Percentiles rank a stretch among this genome's conserved stretches.
phyloP scores from a whole-genome alignment of 768 basidiomycete genomes.

The Stropharia rugosoannulata region DNA sequence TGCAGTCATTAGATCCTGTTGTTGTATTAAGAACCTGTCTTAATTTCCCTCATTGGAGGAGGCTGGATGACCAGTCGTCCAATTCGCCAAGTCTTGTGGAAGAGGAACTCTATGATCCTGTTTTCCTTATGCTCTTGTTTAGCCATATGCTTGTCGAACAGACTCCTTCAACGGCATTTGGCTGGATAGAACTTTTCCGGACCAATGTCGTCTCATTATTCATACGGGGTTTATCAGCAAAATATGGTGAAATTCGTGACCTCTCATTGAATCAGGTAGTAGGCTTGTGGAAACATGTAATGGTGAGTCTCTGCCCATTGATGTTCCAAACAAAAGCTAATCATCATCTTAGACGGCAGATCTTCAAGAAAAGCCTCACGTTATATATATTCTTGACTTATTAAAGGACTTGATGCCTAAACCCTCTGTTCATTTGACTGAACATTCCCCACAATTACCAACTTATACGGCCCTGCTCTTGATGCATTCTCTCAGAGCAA shows the following conservation, averaged over 20 bases:
- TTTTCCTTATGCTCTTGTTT: conserved; percentile 70
- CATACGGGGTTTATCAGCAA: conserved; percentile 70
- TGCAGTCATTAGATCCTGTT: conserved; percentile 69
- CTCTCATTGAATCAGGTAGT: conserved; percentile 62
- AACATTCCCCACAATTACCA: conserved; percentile 58
- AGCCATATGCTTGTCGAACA: conserved; percentile 62
- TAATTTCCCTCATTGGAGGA: conserved; percentile 67
- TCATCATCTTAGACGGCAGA: conserved; percentile 46
- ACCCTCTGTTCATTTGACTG: conserved; percentile 22
- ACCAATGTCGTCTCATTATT: conserved; percentile 77
- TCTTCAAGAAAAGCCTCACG: conserved; percentile 77
- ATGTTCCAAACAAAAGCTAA: neutral
- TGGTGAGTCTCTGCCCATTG: conserved; percentile 46
- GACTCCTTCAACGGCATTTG: conserved; percentile 55
- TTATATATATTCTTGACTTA: conserved; percentile 65
- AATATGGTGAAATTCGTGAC: conserved; percentile 56
- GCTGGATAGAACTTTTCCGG: conserved; percentile 87
- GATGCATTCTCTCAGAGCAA: conserved; percentile 73
- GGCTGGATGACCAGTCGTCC: conserved; percentile 36
- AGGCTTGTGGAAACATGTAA: conserved; percentile 56
- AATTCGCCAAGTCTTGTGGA: conserved; percentile 28
- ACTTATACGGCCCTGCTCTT: conserved; percentile 80
- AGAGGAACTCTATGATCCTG: conserved; percentile 70
- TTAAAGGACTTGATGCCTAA: conserved; percentile 58
- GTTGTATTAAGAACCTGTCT: conserved; percentile 70